These are phyloP conservation scores for Cyberlindnera xylosilytica DNA, from an alignment of 805 yeast genomes.

Conservation along the genomic window DNA sequence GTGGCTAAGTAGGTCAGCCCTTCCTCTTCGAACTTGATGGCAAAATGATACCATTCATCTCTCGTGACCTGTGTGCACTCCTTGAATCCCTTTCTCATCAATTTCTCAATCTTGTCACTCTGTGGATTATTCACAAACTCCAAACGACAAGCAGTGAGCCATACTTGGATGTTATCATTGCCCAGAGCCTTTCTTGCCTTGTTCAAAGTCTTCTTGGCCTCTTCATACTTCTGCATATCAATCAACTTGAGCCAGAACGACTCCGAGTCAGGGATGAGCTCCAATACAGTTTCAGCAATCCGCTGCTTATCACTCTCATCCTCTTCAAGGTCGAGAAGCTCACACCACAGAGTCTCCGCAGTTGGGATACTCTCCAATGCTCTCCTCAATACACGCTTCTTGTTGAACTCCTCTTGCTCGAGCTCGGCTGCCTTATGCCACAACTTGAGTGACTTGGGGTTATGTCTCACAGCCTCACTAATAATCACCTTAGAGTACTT, in stretches of 20 bases:
- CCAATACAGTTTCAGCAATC: conserved; percentile 63
- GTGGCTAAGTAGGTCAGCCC: conserved; percentile 45
- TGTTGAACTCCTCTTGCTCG: conserved; percentile 54
- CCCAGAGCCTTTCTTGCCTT: conserved; percentile 55
- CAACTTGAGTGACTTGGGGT: conserved; percentile 53
- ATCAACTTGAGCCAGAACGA: conserved; percentile 64
- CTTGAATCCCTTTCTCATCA: conserved; percentile 47
- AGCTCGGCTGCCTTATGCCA: conserved; percentile 74
- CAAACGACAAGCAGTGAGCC: conserved; percentile 68
- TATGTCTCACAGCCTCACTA: conserved; percentile 59
- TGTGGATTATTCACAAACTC: conserved; percentile 52
- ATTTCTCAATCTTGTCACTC: conserved; percentile 42
- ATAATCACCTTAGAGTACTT: conserved; percentile 54
- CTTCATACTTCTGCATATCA: conserved; percentile 37
- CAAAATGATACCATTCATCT: conserved; percentile 54
- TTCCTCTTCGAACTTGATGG: conserved; percentile 49
- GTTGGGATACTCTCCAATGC: conserved; percentile 67
- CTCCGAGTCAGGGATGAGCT: conserved; percentile 61
- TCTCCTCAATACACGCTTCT: conserved; percentile 59
- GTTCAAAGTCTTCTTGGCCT: conserved; percentile 54
- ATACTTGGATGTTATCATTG: conserved; percentile 44
- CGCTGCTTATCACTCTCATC: conserved; percentile 45
- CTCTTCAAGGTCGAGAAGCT: conserved; percentile 57
- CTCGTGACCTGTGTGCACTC: conserved; percentile 36
- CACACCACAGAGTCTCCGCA: conserved; percentile 63